A percentile compares a stretch with the other conserved stretches of the same genome.
Evolutionary conservation across 805 yeast genomes (phyloP).

Genomic region (Barnettozyma wickerhamii): DNA sequence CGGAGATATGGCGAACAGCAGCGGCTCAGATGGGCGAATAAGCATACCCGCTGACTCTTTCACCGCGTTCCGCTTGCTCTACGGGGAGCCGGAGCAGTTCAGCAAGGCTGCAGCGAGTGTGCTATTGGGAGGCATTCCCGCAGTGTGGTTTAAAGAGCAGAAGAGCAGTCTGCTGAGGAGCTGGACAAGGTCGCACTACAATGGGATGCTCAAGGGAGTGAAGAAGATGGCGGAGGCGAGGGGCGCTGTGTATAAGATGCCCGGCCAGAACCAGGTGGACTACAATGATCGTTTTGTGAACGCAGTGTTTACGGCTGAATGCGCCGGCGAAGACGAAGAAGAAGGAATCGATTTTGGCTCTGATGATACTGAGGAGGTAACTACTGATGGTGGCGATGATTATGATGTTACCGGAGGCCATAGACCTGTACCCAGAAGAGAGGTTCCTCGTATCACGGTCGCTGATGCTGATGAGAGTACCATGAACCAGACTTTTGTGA

Average conservation of each 20-base stretch:
- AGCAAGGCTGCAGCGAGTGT: constrained; percentile 43
- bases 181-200: constrained; percentile 10
- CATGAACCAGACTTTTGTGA: constrained; percentile 4
- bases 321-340: background rate
- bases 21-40: background rate
- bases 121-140: constrained; percentile 57
- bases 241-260: background rate
- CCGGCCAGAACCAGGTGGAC: background rate
- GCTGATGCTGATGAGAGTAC: constrained; percentile 3
- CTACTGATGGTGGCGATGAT: background rate
- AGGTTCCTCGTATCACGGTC: background rate
- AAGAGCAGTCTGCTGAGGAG: constrained; percentile 24
- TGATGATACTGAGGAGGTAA: background rate
- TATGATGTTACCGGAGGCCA: background rate
- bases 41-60: constrained; percentile 49
- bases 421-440: background rate
- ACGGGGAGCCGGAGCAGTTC: constrained; percentile 45
- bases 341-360: background rate
- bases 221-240: constrained; percentile 5
- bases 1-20: background rate
- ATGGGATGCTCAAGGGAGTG: constrained; percentile 5
- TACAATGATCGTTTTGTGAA: background rate
- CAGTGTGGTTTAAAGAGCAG: constrained; percentile 45
- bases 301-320: background rate
- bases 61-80: constrained; percentile 55